Evolutionary conservation across 345 rosid species (phyloP).

Genomic region (Streptanthus diversifolius): DNA sequence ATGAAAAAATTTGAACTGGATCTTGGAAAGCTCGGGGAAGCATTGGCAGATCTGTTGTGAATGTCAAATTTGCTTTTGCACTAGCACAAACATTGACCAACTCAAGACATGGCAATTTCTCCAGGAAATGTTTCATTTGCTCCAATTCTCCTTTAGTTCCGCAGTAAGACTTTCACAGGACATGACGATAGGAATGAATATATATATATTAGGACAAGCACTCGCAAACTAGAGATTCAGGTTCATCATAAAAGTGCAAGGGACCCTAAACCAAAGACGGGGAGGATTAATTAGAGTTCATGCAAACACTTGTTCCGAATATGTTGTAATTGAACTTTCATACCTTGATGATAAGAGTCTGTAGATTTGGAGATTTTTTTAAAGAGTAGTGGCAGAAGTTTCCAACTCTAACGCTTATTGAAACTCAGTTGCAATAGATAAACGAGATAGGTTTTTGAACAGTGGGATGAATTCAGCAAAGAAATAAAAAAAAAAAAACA

Average conservation of each 20-base stretch:
- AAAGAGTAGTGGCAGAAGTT: background rate
- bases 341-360: conserved; percentile 6
- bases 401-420: background rate
- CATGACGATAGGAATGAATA: background rate
- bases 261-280: background rate
- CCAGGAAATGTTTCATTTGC: background rate
- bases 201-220: background rate
- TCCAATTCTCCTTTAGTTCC: background rate
- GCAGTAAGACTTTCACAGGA: background rate
- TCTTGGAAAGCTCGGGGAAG: background rate
- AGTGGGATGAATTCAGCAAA: background rate
- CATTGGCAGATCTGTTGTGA: background rate
- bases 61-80: background rate
- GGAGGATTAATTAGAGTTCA: background rate
- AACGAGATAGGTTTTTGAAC: background rate
- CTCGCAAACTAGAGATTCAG: background rate
- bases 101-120: background rate
- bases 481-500: background rate
- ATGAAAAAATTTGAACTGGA: background rate
- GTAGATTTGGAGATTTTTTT: background rate
- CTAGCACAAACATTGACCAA: background rate
- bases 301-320: background rate
- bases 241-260: background rate
- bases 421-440: background rate
- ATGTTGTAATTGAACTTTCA: background rate